Evolutionary conservation across 2,329 filamentous ascomycete genomes (phyloP).

Genomic region (Monilinia vaccinii-corymbosi): DNA sequence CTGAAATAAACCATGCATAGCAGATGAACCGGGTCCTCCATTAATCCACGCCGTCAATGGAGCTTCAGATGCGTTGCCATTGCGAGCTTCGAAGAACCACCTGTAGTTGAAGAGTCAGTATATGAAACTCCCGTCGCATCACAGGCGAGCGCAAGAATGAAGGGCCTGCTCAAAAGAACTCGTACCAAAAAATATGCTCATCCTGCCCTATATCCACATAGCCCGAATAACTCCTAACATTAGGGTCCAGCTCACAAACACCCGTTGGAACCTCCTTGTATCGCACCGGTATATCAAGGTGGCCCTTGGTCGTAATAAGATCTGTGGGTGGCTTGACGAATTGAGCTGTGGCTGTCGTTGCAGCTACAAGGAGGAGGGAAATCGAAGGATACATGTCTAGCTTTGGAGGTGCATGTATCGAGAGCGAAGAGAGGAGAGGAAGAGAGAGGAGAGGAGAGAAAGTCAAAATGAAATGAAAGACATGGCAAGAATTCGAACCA

Average conservation of each 20-base stretch:
- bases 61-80: conserved; percentile 37
- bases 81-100: conserved; percentile 38
- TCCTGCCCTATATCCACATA: conserved; percentile 35
- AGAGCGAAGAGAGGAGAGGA: not conserved
- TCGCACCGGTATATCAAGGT: conserved; percentile 34
- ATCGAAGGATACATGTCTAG: not conserved
- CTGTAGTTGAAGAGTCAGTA: not conserved
- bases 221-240: conserved; percentile 36
- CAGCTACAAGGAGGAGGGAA: not conserved
- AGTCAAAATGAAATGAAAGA: too few relatives aligned
- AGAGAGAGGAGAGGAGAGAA: not conserved
- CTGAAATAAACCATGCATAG: conserved; percentile 53
- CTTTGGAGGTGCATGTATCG: not conserved
- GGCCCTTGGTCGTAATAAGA: conserved; percentile 31
- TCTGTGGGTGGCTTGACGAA: conserved; percentile 32
- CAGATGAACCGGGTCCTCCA: conserved; percentile 55
- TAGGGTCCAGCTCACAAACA: conserved; percentile 36
- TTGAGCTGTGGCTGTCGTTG: conserved; percentile 21
- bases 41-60: conserved; percentile 56
- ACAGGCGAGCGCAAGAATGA: not conserved
- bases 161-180: not conserved
- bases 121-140: not conserved
- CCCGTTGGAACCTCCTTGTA: conserved; percentile 40
- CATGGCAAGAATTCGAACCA: too few relatives aligned
- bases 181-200: conserved; percentile 33